These are phyloP conservation scores for Globisporangium iwayamae DNA, from an alignment of 352 stramenopile genomes.

Conservation along the genomic window DNA sequence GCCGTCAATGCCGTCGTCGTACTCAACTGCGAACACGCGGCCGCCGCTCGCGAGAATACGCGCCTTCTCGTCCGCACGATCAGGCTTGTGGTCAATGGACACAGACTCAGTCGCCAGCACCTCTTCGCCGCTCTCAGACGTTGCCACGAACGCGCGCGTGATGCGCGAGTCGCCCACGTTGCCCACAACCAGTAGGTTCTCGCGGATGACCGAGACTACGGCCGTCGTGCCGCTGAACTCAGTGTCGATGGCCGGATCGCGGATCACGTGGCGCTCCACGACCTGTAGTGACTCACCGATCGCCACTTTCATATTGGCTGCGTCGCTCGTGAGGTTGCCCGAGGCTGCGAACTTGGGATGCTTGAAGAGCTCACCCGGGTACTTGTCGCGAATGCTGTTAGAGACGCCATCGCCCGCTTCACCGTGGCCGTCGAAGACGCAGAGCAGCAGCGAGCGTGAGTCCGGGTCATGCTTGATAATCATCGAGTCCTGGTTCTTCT, in stretches of 20 bases:
- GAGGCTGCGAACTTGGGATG: constrained; percentile 77
- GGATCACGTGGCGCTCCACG: constrained; percentile 83
- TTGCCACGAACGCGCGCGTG: constrained; percentile 76
- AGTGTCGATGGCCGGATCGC: constrained; percentile 91
- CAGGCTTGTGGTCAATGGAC: constrained; percentile 98
- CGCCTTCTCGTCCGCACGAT: constrained; percentile 93
- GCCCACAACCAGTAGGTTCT: constrained; percentile 88
- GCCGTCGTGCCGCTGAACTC: constrained; percentile 90
- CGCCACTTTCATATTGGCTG: constrained; percentile 45
- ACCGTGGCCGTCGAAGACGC: constrained; percentile 96
- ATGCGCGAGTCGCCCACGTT: constrained; percentile 98
- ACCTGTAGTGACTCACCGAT: constrained; percentile 48
- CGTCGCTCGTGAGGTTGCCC: constrained; percentile 54
- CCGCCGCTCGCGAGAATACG: constrained; percentile 93
- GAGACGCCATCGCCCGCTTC: constrained; percentile 94
- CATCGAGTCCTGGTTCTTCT: constrained; percentile 98
- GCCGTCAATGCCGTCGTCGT: constrained; percentile 98
- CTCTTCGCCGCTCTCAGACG: constrained; percentile 20
- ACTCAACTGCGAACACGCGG: constrained; percentile 98
- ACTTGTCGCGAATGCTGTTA: constrained; percentile 84
- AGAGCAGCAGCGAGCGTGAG: constrained; percentile 92
- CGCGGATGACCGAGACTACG: constrained; percentile 67
- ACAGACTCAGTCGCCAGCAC: constrained; percentile 64
- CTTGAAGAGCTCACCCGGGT: constrained; percentile 89
- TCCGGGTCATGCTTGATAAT: constrained; percentile 92